These are phyloP conservation scores for Monilinia fructicola DNA, from an alignment of 2,329 filamentous ascomycete species.

Conservation along the genomic window DNA sequence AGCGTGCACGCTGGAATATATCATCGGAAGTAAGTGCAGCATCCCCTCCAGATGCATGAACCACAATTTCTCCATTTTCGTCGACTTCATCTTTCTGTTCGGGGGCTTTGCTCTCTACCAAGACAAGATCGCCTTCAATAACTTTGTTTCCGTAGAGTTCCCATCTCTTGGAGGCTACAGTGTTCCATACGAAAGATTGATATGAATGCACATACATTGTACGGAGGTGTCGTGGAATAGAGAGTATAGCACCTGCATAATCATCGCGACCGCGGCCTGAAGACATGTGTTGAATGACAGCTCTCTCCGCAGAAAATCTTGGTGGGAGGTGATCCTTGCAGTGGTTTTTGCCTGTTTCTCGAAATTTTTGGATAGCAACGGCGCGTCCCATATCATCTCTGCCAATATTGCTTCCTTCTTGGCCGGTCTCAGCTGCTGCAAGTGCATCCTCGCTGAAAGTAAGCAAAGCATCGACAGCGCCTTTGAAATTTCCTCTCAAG, in stretches of 20 bases:
- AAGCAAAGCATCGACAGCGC: slow-evolving; percentile 75
- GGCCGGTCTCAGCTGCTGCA: slow-evolving; percentile 51
- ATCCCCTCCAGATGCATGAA: slow-evolving; percentile 59
- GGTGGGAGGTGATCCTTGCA: slow-evolving; percentile 67
- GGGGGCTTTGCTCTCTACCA: slow-evolving; percentile 33
- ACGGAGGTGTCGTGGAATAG: slow-evolving; percentile 77
- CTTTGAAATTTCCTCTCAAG: slow-evolving; percentile 76
- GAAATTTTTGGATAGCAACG: slow-evolving; percentile 73
- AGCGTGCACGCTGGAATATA: slow-evolving; percentile 66
- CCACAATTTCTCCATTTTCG: slow-evolving; percentile 43
- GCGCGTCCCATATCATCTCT: slow-evolving; percentile 79
- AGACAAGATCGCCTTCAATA: slow-evolving; percentile 73
- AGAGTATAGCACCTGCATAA: slow-evolving; percentile 75
- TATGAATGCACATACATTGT: slow-evolving; percentile 98
- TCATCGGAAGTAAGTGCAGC: slow-evolving; percentile 54
- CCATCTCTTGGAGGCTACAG: slow-evolving; percentile 78
- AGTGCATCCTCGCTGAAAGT: slow-evolving; percentile 66
- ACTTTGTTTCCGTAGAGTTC: slow-evolving; percentile 69
- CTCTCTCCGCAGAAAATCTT: slow-evolving; percentile 77
- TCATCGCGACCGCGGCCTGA: slow-evolving; percentile 53
- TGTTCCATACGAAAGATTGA: slow-evolving; percentile 93
- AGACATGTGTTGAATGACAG: slow-evolving; percentile 74
- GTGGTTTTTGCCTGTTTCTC: slow-evolving; percentile 55
- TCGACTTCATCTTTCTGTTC: slow-evolving; percentile 39
- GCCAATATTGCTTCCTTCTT: slow-evolving; percentile 52